Evolutionary conservation across 768 basidiomycete species (phyloP), one percentile per base, ranked within the genome.

Genomic region (Mycena kentingensis): DNA sequence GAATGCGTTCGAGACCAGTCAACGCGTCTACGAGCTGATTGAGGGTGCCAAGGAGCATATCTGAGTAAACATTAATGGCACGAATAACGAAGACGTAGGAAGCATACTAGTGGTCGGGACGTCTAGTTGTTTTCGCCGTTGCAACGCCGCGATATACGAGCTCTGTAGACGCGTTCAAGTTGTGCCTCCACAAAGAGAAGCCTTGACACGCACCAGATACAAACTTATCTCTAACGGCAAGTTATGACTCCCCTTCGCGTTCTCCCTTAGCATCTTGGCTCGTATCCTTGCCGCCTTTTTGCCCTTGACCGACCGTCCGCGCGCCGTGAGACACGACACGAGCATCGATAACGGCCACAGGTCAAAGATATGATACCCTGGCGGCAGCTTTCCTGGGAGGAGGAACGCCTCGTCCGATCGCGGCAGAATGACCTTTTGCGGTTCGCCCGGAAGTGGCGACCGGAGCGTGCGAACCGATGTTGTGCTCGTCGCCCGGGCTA

Each of bases 321-420:
- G 64, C 54, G 74, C 71, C 11, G 76, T 72, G 28, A 87, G 65
- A 35, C 65, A 67, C 28, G 67, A 60, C 4, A 83, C 77, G 24
- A 85, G 60, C 8, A 87, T 66, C 27, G 87, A 86, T 65, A 88
- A 85, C 13, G 87, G 86, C 69, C 86, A 88, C 5, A 87, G 54
- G 61, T 88, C 86, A 51, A 85, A 80, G 35, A 84, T 27, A 47
- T 78, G 72, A 57, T 80, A 84, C 63, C 77, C 77, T 1, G 85
- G 85, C 4, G 87, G 84, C 64, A 75, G 73, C 34, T 68, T 67
- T 3, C 82, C 76, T 3, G 87, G 85, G 13, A 80, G 62, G 21
- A 87, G 68, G 52, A 71, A 72, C 19, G 58, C 63, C 47, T 83
- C 82, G n/a, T 80, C 80, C 16, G 62, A 61, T 34, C 67, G 60